Evolutionary conservation across 202 grass and related monocot genomes (phyloP), one percentile per base, ranked within the genome.

Genomic region (Schoenoplectus tabernaemontani): DNA sequence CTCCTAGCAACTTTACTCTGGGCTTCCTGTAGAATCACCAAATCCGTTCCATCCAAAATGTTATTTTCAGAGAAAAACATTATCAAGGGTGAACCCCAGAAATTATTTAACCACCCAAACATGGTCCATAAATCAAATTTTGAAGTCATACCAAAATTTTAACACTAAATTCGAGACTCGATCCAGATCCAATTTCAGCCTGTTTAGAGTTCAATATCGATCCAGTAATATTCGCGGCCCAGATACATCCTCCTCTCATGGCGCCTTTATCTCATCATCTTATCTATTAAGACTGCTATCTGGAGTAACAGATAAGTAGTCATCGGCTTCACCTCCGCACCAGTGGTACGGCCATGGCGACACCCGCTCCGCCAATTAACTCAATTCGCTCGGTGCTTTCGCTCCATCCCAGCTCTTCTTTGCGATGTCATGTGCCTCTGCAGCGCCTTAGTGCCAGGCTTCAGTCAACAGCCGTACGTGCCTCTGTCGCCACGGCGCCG

Each of bases 301-400:
- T 36, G 5, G 15, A 69, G 8, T 22, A 54, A 44, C 10, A 73
- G 9, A 50, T 32, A 24, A 60, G 30, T 17, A 13, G 9, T 73
- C 16, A 24, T 43, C 42, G 54, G 48, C 74, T 67, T 78, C 57
- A 65, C 69, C 70, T 20, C 58, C 22, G 38, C 36, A 32, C 47
- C 48, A 9, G 23, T 28, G 73, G 13, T 41, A 16, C 83, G 37
- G 72, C 85, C 33, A 90, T 88, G 89, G 86, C 88, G 64, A 79
- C 84, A 66, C 70, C 82, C 67, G 84, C 93, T 67, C 84, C 88
- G 69, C 82, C 83, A 74, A 72, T 88, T 41, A 84, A 86, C 78
- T 69, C 83, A 51, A 23, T 83, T 12, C 47, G 50, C 47, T 36
- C 70, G 15, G 7, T 74, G 26, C 70, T 34, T 66, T 84, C 34